Evolutionary conservation across 371 early-diverging fungal genomes (phyloP).

Genomic region (Catenaria anguillulae): DNA sequence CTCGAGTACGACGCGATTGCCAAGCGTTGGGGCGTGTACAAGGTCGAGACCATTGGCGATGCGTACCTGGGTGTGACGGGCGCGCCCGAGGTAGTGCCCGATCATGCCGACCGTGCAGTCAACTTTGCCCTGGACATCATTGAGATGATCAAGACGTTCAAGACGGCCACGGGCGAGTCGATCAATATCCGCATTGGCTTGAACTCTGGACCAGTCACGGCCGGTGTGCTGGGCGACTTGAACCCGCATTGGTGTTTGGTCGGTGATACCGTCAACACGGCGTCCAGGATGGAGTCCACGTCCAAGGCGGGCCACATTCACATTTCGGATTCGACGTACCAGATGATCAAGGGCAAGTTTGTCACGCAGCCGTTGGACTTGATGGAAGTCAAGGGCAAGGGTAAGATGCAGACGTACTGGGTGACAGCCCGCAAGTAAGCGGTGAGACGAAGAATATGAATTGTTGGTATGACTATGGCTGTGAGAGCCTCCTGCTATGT

Average conservation of each 20-base stretch:
- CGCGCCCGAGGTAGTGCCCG: slow-evolving; percentile 15
- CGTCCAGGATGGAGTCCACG: slow-evolving; percentile 23
- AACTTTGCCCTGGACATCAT: slow-evolving; percentile 24
- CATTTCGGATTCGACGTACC: slow-evolving; percentile 23
- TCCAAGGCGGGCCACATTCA: slow-evolving; percentile 25
- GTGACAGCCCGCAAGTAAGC: not conserved
- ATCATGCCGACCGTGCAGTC: slow-evolving; percentile 20
- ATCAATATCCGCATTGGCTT: slow-evolving; percentile 23
- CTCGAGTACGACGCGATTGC: slow-evolving; percentile 21
- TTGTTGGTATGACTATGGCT: too few species aligned
- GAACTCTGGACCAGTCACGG: slow-evolving; percentile 26
- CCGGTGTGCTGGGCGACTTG: slow-evolving; percentile 24
- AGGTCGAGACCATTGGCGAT: slow-evolving; percentile 29
- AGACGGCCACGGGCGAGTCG: slow-evolving; percentile 16
- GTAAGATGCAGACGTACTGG: slow-evolving; percentile 17
- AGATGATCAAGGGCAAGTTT: slow-evolving; percentile 12
- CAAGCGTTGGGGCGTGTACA: slow-evolving; percentile 24
- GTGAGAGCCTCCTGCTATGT: too few species aligned
- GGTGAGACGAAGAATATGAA: too few species aligned
- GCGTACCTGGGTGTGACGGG: slow-evolving; percentile 25
- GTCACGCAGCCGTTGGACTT: slow-evolving; percentile 17
- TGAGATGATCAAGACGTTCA: slow-evolving; percentile 19
- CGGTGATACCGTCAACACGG: slow-evolving; percentile 30
- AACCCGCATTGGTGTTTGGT: slow-evolving; percentile 30
- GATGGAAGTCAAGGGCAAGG: slow-evolving; percentile 25